A percentile compares a stretch with the other conserved stretches of the same genome.
Conservation (phyloP, 2,329 filamentous ascomycete genomes). For the Laburnicola sp. region DNA sequence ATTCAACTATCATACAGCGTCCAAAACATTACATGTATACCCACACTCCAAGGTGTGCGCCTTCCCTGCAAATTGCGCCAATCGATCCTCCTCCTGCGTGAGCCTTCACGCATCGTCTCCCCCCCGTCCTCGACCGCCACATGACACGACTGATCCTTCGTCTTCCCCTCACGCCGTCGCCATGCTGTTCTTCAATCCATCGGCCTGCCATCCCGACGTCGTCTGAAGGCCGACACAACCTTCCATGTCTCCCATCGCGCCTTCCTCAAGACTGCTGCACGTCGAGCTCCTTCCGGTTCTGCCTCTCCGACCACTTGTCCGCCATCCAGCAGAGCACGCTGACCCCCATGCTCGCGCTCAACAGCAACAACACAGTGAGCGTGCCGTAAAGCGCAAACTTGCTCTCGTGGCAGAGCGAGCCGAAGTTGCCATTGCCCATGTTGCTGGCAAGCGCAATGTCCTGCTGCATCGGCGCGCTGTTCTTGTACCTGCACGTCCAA, state of each 20-base stretch:
- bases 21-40: too few species aligned
- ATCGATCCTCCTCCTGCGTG: too few species aligned
- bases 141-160: too few species aligned
- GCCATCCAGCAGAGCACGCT: conserved; percentile 43
- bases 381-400: conserved; percentile 52
- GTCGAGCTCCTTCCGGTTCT: conserved; percentile 39
- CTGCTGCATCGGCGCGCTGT: conserved; percentile 25
- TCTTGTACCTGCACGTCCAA: conserved; percentile 46
- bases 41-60: too few species aligned
- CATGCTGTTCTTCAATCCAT: too few species aligned
- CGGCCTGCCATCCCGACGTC: too few species aligned
- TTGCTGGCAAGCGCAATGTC: conserved; percentile 28
- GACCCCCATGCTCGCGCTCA: conserved; percentile 37
- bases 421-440: conserved; percentile 44
- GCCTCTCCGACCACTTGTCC: conserved; percentile 42
- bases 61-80: too few species aligned
- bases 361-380: conserved; percentile 47
- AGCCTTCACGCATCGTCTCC: too few species aligned
- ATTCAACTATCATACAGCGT: too few species aligned
- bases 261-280: conserved; percentile 18
- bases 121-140: too few species aligned
- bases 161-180: too few species aligned
- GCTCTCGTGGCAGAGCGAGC: conserved; percentile 47
- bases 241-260: neutral
- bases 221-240: too few species aligned